These are phyloP conservation scores for Penicillium sp. DNA, from an alignment of 2,329 filamentous ascomycete genomes.

Conservation along the genomic window DNA sequence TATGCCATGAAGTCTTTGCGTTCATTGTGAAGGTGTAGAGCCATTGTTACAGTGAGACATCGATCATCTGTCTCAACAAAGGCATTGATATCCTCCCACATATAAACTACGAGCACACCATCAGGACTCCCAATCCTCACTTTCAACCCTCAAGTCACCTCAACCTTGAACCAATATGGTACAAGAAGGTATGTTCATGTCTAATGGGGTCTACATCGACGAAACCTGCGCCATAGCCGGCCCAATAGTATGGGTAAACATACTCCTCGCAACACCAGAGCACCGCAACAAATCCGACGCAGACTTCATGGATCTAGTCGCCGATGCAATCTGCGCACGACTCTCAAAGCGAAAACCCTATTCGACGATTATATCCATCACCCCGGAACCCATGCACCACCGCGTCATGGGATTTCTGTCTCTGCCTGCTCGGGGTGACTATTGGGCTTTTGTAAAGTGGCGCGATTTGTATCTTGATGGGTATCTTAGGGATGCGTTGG, in stretches of 20 bases:
- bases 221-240: neutral
- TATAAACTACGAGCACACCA: too few relatives aligned
- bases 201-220: neutral
- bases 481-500: neutral
- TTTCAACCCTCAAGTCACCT: too few relatives aligned
- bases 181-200: constrained; percentile 1
- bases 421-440: neutral
- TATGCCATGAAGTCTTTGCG: too few relatives aligned
- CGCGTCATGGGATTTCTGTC: neutral
- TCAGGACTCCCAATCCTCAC: too few relatives aligned
- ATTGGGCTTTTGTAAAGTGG: neutral
- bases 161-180: too few relatives aligned
- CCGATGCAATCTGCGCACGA: neutral
- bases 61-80: too few relatives aligned
- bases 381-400: neutral
- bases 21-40: too few relatives aligned
- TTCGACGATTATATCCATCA: neutral
- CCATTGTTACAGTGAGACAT: too few relatives aligned
- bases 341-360: neutral
- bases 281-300: neutral
- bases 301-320: neutral
- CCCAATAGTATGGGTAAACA: constrained; percentile 1
- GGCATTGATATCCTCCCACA: too few relatives aligned
- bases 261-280: neutral
- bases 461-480: neutral